phyloP scores from a whole-genome alignment of 352 stramenopile genomes.

The Pythium aquatile region DNA sequence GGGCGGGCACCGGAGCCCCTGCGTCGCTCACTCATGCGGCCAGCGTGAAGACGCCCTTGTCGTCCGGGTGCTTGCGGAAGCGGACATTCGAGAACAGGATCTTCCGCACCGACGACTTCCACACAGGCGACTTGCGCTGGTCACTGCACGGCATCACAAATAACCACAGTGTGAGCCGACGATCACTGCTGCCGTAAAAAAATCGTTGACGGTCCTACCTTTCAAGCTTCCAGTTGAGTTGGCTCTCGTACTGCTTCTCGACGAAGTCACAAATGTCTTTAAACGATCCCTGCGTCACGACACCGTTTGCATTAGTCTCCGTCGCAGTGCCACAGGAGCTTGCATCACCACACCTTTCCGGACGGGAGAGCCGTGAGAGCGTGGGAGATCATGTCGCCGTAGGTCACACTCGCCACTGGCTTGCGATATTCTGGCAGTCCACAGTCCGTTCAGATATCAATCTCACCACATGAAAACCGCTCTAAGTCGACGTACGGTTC shows the following conservation, averaged over 20 bases:
- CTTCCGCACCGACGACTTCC: slow-evolving; percentile 89
- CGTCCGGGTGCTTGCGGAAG: slow-evolving; percentile 72
- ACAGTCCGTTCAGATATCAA: not conserved
- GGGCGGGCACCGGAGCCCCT: too few relatives aligned
- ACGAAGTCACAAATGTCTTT: slow-evolving; percentile 91
- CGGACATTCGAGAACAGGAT: slow-evolving; percentile 88
- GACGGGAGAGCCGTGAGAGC: slow-evolving; percentile 60
- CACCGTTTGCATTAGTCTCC: slow-evolving; percentile 30
- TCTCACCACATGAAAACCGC: not conserved
- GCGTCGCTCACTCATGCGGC: slow-evolving; percentile 35
- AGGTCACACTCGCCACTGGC: slow-evolving; percentile 76
- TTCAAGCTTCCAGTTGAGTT: slow-evolving; percentile 91
- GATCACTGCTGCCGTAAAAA: not conserved
- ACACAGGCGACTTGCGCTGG: slow-evolving; percentile 84
- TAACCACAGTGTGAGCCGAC: not conserved
- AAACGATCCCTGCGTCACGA: slow-evolving; percentile 61
- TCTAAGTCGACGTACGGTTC: slow-evolving; percentile 47
- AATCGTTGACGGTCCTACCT: slow-evolving; percentile 31
- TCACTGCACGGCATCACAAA: slow-evolving; percentile 32
- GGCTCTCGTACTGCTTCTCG: slow-evolving; percentile 79
- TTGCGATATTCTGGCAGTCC: slow-evolving; percentile 65
- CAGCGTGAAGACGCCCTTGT: slow-evolving; percentile 76
- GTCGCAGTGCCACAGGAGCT: too few relatives aligned
- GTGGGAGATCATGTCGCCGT: slow-evolving; percentile 89
- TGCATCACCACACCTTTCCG: slow-evolving; percentile 59